Conservation (phyloP, 2,329 filamentous ascomycete species). For the Calonectria hawksworthii region DNA sequence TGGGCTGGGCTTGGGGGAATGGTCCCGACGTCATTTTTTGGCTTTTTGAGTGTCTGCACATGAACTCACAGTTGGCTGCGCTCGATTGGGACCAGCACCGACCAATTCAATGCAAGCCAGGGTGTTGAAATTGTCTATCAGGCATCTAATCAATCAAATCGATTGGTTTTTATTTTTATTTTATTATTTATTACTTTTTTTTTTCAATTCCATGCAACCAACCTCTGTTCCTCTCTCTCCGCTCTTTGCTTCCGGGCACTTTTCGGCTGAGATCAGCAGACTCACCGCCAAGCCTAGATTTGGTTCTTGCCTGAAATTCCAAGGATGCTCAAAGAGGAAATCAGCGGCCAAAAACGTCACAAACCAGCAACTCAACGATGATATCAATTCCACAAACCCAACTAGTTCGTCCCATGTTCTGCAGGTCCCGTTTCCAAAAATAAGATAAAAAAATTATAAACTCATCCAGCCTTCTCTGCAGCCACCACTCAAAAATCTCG, state of each 20-base stretch:
- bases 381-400: neutral
- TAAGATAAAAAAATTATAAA: neutral
- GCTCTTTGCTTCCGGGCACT: neutral
- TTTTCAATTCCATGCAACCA: neutral
- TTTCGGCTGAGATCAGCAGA: neutral
- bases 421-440: neutral
- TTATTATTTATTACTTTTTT: too few species aligned
- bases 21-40: slow-evolving; percentile 22
- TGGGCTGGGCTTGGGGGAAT: neutral
- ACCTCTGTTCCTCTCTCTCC: neutral
- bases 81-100: neutral
- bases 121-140: neutral
- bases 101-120: neutral
- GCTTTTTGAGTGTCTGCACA: neutral
- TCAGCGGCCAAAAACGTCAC: slow-evolving; percentile 2
- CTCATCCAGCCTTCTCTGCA: slow-evolving; percentile 3
- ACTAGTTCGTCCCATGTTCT: neutral
- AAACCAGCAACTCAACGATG: neutral
- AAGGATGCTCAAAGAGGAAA: slow-evolving; percentile 2
- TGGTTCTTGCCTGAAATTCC: slow-evolving; percentile 11
- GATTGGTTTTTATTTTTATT: neutral
- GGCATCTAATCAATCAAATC: neutral
- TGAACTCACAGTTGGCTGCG: neutral
- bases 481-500: neutral
- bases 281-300: neutral